phyloP scores from a whole-genome alignment of 2,329 filamentous ascomycete species.

The Plenodomus lindquistii region DNA sequence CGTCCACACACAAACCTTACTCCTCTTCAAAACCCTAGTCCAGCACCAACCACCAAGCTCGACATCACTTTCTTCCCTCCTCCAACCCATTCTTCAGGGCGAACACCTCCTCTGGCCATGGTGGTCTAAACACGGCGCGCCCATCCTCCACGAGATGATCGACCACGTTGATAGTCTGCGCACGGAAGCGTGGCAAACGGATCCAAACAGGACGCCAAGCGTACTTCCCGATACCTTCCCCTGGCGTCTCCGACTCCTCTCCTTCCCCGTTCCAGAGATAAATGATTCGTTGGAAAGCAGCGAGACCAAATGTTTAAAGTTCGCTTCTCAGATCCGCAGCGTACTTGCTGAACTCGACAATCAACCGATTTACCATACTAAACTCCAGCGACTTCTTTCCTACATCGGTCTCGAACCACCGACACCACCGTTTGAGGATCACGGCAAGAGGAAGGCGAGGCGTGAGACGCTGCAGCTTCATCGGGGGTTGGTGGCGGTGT shows the following conservation, averaged over 20 bases:
- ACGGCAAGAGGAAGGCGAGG: constrained; percentile 1
- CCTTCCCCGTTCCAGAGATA: constrained; percentile 16
- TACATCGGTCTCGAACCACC: constrained; percentile 1
- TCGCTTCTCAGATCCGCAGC: too few species aligned
- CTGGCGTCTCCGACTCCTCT: constrained; percentile 30
- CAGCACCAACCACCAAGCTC: constrained; percentile 13
- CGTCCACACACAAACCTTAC: too few species aligned
- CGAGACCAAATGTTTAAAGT: too few species aligned
- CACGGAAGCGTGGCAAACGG: constrained; percentile 26
- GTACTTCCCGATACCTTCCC: constrained; percentile 31
- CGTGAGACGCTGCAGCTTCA: constrained; percentile 14
- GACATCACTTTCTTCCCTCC: not conserved
- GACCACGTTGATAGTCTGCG: constrained; percentile 21
- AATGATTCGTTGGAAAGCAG: too few species aligned
- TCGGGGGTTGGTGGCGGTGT: constrained; percentile 14
- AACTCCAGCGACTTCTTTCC: constrained; percentile 9
- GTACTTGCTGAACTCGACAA: too few species aligned
- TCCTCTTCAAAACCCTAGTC: constrained; percentile 16
- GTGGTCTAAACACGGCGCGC: constrained; percentile 16
- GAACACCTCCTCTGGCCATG: constrained; percentile 3
- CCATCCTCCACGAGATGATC: constrained; percentile 24
- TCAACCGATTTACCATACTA: constrained; percentile 24
- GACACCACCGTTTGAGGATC: not conserved
- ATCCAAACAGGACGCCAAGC: constrained; percentile 15
- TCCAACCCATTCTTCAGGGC: constrained; percentile 1